Base-by-base conservation (phyloP, 202 grass and related monocot genomes). In the Setaria italica region DNA sequence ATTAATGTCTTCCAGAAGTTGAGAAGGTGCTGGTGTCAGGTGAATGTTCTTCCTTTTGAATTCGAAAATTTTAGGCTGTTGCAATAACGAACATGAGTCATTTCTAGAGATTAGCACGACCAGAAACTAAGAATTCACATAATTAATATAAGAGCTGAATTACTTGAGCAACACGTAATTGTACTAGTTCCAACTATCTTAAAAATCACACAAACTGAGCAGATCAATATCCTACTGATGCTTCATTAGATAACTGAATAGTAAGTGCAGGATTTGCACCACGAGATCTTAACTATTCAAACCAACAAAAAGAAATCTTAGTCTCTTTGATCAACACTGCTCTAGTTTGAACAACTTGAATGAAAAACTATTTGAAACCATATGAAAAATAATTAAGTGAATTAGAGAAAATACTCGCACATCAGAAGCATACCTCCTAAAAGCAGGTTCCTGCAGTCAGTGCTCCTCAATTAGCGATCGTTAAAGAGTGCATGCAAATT, bases 341-440 rank as follows among this genome's bases (percentile, higher is more conserved):
- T 47, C 29, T 29, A 19, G 59, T 25, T 49, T 59, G 29, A 62
- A 67, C n/a, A 67, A 2, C n/a, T 83, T 72, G 57, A 73, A 67
- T 4, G 6, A 13, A 77, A 76, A 70, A 63, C 20, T 47, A 41
- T 42, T 50, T 64, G 62, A 70, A 63, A 47, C 21, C 16, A 35
- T 20, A 35, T 63, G 8, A 43, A 47, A 80, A 67, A 10, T 41
- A 76, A 42, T 21, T 76, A 13, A 45, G 62, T 35, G 74, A 74
- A 73, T 59, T 29, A 66, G 14, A 58, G 34, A 79, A 57, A 73
- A 82, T 7, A 42, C 8, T 25, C 0, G 48, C 19, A 41, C 15
- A 87, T 50, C 11, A 50, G 50, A 50, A 87, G 34, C 54, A 87
- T 77, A 91, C 85, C 85, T 87, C 76, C 11, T 47, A 64, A 75